A percentile compares a stretch with the other conserved stretches of the same genome.
Conservation (phyloP, 305 asterid species). For the Solanum chacoense region DNA sequence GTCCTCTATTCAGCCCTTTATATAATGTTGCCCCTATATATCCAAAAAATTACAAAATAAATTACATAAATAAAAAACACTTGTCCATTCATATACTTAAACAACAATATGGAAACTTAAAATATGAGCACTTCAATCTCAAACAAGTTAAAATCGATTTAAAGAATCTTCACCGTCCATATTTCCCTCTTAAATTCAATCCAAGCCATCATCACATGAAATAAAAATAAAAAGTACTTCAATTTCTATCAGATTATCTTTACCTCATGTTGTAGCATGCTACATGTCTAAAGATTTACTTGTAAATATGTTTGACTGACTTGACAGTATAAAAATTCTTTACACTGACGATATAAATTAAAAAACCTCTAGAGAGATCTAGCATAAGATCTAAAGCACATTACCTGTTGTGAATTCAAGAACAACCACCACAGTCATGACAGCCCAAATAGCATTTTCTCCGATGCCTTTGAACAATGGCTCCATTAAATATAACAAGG, state of each 20-base stretch:
- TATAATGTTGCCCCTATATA: slow-evolving; percentile 59
- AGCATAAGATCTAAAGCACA: neutral
- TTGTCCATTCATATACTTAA: neutral
- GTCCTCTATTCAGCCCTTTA: slow-evolving; percentile 64
- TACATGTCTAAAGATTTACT: neutral
- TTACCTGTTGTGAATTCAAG: slow-evolving; percentile 70
- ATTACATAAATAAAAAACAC: neutral
- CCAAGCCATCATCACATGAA: neutral
- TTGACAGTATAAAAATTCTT: neutral
- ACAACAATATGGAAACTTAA: neutral
- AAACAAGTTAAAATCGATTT: neutral
- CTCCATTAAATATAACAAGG: slow-evolving; percentile 52
- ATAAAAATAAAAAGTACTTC: neutral
- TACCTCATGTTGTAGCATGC: neutral
- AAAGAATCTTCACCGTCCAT: neutral
- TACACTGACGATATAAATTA: neutral
- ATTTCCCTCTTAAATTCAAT: neutral
- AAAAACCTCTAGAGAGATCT: neutral
- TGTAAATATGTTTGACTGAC: neutral
- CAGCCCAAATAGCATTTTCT: slow-evolving; percentile 74
- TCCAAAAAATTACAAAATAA: neutral
- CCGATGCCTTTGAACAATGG: slow-evolving; percentile 66
- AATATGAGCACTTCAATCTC: neutral
- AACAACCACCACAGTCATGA: slow-evolving; percentile 68
- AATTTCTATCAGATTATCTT: neutral